These are phyloP conservation scores for Mucuna pruriens DNA, from an alignment of 306 rosid species.

Conservation along the genomic window DNA sequence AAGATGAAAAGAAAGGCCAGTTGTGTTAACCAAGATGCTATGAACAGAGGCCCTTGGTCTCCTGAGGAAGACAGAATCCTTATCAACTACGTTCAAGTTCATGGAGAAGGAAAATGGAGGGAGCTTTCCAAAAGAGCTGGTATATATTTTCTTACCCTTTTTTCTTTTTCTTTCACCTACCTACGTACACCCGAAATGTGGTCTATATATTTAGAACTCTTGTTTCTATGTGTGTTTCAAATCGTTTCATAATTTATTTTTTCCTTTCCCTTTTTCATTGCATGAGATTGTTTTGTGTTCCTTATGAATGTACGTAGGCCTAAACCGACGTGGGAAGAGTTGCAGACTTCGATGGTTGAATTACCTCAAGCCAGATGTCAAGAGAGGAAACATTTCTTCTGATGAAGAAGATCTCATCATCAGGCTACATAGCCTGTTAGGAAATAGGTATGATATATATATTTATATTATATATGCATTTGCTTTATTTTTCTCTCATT, in stretches of 20 bases:
- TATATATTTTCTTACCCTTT: too few species aligned
- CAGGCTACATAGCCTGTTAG: constrained; percentile 19
- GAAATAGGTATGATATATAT: constrained; percentile 13
- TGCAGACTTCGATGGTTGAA: constrained; percentile 30
- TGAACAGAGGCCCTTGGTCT: constrained; percentile 31
- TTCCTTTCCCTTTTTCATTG: not conserved
- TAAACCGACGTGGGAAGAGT: constrained; percentile 29
- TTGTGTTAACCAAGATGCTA: not conserved
- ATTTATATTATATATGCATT: not conserved
- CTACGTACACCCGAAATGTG: too few species aligned
- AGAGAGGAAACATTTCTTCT: constrained; percentile 23
- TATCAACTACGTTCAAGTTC: not conserved
- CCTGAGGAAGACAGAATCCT: constrained; percentile 31
- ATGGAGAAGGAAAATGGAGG: constrained; percentile 28
- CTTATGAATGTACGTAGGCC: not conserved
- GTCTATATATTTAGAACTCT: too few species aligned
- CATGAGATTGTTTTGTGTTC: not conserved
- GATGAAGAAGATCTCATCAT: constrained; percentile 36
- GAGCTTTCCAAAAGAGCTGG: constrained; percentile 24
- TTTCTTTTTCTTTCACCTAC: too few species aligned
- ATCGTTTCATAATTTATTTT: not conserved
- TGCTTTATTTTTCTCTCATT: not conserved
- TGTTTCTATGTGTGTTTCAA: too few species aligned
- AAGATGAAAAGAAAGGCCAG: constrained; percentile 7
- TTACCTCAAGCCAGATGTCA: constrained; percentile 30